A percentile compares a stretch with the other conserved stretches of the same genome.
Conservation (phyloP, 1,284 basidiomycete genomes). For the Erythrobasidium hasegawianum region DNA sequence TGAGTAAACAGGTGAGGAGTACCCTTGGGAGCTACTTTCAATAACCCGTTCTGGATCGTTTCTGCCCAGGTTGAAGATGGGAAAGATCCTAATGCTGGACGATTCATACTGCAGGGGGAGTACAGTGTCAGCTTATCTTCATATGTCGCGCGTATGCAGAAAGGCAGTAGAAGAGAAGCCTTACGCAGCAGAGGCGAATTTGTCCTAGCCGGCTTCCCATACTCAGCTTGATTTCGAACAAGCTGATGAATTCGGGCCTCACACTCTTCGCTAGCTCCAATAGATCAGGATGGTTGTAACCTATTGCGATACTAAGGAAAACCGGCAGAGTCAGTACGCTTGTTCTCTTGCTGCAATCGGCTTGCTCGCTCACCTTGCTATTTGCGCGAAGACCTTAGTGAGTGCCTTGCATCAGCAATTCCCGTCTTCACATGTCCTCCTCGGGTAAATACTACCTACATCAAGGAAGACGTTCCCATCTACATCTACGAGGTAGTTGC, state of each 20-base stretch:
- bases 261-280: constrained; percentile 50
- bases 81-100: constrained; percentile 57
- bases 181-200: constrained; percentile 50
- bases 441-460: neutral
- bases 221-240: no score
- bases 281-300: constrained; percentile 55
- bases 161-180: no score
- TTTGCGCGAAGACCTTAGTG: constrained; percentile 53
- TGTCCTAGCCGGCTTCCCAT: no score
- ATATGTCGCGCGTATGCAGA: no score
- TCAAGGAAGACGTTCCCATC: constrained; percentile 57
- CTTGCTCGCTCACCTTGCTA: constrained; percentile 39
- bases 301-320: constrained; percentile 52
- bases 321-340: no score
- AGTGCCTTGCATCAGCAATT: no score
- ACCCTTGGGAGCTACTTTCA: constrained; percentile 55
- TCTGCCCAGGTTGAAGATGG: constrained; percentile 54
- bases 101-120: constrained; percentile 49
- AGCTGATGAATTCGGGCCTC: no score
- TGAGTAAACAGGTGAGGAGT: constrained; percentile 50
- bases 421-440: no score
- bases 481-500: constrained; percentile 56
- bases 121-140: no score
- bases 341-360: no score
- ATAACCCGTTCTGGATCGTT: constrained; percentile 53